Evolutionary conservation across 495 filamentous ascomycete genomes (phyloP).

Genomic region (Staphylotrichum longicolle): DNA sequence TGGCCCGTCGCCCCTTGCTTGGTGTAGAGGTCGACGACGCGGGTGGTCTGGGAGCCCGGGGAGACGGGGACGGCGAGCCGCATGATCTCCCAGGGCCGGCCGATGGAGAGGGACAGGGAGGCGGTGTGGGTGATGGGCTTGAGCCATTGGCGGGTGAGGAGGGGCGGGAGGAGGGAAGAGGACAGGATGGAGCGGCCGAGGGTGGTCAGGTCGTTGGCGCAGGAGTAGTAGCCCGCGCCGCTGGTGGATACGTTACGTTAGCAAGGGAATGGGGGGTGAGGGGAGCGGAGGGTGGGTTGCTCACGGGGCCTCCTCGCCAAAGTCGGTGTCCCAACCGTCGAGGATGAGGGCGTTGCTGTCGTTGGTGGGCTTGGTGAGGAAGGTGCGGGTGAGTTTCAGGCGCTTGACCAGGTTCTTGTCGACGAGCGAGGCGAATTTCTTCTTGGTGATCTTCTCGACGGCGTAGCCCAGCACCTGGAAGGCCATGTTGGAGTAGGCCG

Average conservation of each 20-base stretch:
- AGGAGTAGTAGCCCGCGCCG: conserved; percentile 42
- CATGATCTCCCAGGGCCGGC: conserved; percentile 58
- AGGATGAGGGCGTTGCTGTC: conserved; percentile 12
- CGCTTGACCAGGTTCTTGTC: conserved; percentile 15
- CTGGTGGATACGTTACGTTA: not conserved
- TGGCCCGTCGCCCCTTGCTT: conserved; percentile 48
- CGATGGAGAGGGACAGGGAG: conserved; percentile 41
- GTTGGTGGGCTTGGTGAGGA: conserved; percentile 17
- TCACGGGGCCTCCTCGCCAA: conserved; percentile 24
- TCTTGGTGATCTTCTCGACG: conserved; percentile 22
- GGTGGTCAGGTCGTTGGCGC: conserved; percentile 45
- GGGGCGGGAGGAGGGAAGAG: conserved; percentile 42
- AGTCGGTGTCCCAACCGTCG: conserved; percentile 12
- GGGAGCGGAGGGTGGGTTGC: not conserved
- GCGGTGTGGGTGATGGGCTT: conserved; percentile 50
- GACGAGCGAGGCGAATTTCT: conserved; percentile 17
- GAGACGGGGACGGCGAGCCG: conserved; percentile 1
- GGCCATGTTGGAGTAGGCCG: conserved; percentile 27
- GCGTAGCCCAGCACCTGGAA: conserved; percentile 28
- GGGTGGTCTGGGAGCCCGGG: not conserved
- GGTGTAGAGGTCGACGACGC: conserved; percentile 31
- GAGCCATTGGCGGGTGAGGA: conserved; percentile 52
- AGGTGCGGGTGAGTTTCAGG: conserved; percentile 22
- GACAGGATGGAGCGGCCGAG: conserved; percentile 53
- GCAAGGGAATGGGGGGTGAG: not conserved